These are phyloP conservation scores for Aspergillus pseudoterreus DNA, from an alignment of 2,329 filamentous ascomycete species.

Conservation along the genomic window DNA sequence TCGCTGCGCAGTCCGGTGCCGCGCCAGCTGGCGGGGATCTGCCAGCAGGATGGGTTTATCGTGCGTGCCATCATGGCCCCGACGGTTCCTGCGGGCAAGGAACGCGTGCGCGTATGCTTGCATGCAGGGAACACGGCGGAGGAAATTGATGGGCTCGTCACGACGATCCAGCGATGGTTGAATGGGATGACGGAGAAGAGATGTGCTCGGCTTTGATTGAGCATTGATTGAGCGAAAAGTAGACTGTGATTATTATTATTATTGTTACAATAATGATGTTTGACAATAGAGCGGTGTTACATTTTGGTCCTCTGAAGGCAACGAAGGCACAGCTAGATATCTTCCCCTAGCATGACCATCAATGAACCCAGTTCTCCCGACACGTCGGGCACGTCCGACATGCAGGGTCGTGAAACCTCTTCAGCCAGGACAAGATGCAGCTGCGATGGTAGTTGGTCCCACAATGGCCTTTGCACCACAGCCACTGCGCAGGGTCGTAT, in stretches of 20 bases:
- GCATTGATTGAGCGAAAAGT: too few relatives aligned
- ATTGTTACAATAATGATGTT: too few relatives aligned
- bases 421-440: constrained; percentile 12
- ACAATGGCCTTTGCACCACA: constrained; percentile 15
- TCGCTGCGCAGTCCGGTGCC: constrained; percentile 58
- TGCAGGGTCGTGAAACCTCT: not conserved
- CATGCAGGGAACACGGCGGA: constrained; percentile 62
- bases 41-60: constrained; percentile 57
- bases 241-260: too few relatives aligned
- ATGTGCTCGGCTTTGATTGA: constrained; percentile 6
- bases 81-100: constrained; percentile 61
- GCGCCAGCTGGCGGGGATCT: constrained; percentile 56
- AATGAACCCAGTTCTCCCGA: constrained; percentile 7
- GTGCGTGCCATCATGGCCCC: constrained; percentile 66
- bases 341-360: not conserved
- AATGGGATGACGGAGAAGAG: constrained; percentile 10
- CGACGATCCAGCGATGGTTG: constrained; percentile 50
- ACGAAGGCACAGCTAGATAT: too few relatives aligned
- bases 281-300: too few relatives aligned
- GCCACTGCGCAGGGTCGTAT: constrained; percentile 1
- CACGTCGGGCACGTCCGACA: constrained; percentile 14
- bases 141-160: constrained; percentile 55
- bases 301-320: too few relatives aligned
- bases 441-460: constrained; percentile 15
- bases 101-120: constrained; percentile 64